Evolutionary conservation across 768 basidiomycete species (phyloP), one percentile per base, ranked within the genome.

Genomic region (Leccinum longicurvipes): DNA sequence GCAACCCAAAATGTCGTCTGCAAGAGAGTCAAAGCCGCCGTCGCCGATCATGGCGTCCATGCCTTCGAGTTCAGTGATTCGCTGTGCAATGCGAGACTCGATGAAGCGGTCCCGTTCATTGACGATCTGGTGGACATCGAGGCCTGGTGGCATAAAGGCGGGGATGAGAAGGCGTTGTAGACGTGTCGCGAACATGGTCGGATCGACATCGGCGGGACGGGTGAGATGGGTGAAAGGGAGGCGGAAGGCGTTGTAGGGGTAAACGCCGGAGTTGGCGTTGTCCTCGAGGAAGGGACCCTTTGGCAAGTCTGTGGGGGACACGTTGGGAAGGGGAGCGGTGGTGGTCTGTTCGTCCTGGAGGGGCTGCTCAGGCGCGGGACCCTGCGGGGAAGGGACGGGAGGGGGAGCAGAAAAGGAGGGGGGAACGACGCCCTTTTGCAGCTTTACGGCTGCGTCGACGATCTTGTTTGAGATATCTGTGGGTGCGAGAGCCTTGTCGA

Each of bases 101-200:
- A 98, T 84, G 71, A 85, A 95, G 10, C 91, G 82, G 61, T 96
- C 92, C 6, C 96, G 85, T 73, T 99, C 97, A 60, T 91, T 88
- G 65, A 94, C 79, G 57, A 98, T 81, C 60, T 92, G 84, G 63
- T 95, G 88, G 4, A 95, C 91, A 69, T 99, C 97, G 28, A 99
- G 83, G 15, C 96, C 96, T 10, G 80, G 74, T 0, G 97, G 96
- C 84, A 92, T 91, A 58, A 98, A 75, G 7, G 89, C 89, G 0
- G 97, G 97, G 19, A 98, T 79, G 42, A 98, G 75, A 23, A 93
- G 80, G 3, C 89, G 81, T 65, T 92, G 90, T 27, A 91, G 77
- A 31, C 87, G 85, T 27, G 87, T 87, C 1, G 85, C 83, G 62
- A 83, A 86, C 54, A 84, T 73, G 42, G 77, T 72, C 14, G 85